Base-by-base conservation (phyloP, 768 basidiomycete species). In the Hygrocybe punicea region DNA sequence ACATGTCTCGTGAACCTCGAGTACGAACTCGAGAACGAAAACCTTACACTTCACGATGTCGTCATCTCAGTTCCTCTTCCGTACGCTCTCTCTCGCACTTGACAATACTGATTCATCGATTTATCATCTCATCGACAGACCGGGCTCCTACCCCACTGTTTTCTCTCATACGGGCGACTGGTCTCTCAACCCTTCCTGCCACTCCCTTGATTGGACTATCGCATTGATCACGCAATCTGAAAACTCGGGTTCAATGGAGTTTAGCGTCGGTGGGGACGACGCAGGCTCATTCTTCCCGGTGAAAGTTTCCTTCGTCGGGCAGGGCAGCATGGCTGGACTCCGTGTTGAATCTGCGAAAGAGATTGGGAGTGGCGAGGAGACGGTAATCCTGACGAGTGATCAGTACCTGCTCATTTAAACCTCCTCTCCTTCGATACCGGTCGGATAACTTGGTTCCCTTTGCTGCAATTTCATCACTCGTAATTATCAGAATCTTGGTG, bases 1-100 rank as follows among this genome's bases (percentile, higher is more conserved):
- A 88, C 87, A 1, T 90, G 87, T 62, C 93, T 96, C 61, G 91
- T 98, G 58, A 95, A 91, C 72, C 91, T 98, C 60, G 97, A 98
- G 72, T 98, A 97, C 67, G 95, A 98, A 69, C 87, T 98, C 46
- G 93, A 96, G 68, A 90, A 93, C 60, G 81, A 89, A 60, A 81
- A 80, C 49, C 73, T 98, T 53, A 83, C 84, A 0, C 78, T 98
- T 2, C 84, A 91, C 69, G 91, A 98, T 68, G 83, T 95, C 21
- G 79, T 84, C 61, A 92, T 98, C 59, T 87, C 88, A 53, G 96
- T 98, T 63, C 94, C 96, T 23, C 84, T 98, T 47, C 95, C 95
- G 89, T 93, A 71, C 69, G 89, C 82, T 48, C 16, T 24, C 23
- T 58, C 57, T 25, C 23, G 16, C 36, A 55, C 51, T 9, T 56